Evolutionary conservation across 306 rosid species (phyloP).

Genomic region (Hippophae rhamnoides): DNA sequence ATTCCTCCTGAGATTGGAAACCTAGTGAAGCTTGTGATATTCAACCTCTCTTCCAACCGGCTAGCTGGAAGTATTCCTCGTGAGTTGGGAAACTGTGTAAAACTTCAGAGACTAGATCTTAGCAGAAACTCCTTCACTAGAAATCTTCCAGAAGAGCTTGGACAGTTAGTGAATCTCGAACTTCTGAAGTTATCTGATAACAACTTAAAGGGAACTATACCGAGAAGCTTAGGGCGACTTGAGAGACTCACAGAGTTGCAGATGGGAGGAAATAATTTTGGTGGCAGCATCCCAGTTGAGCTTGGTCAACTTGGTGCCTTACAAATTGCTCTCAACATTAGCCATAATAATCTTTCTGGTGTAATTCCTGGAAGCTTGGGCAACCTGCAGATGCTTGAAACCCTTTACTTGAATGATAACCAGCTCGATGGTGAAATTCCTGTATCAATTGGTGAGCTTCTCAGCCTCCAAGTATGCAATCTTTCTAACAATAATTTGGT

Average conservation of each 20-base stretch:
- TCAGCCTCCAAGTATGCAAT: slow-evolving; percentile 57
- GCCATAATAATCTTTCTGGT: slow-evolving; percentile 61
- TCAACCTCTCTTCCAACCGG: slow-evolving; percentile 52
- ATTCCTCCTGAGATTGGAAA: slow-evolving; percentile 60
- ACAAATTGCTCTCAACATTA: slow-evolving; percentile 61
- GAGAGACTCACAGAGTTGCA: slow-evolving; percentile 49
- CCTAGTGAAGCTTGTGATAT: slow-evolving; percentile 42
- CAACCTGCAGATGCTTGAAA: slow-evolving; percentile 61
- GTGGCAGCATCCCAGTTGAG: slow-evolving; percentile 46
- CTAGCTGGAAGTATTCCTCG: slow-evolving; percentile 50
- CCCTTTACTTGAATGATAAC: slow-evolving; percentile 63
- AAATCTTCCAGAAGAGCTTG: slow-evolving; percentile 42
- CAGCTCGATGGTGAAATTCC: slow-evolving; percentile 69
- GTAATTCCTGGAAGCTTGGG: slow-evolving; percentile 58
- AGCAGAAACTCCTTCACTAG: slow-evolving; percentile 55
- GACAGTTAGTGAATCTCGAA: slow-evolving; percentile 66
- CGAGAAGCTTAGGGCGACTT: slow-evolving; percentile 46
- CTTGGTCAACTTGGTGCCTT: slow-evolving; percentile 48
- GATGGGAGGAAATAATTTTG: slow-evolving; percentile 62
- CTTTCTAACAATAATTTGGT: slow-evolving; percentile 65
- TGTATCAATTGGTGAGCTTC: slow-evolving; percentile 50
- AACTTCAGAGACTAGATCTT: slow-evolving; percentile 66
- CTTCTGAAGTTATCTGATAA: slow-evolving; percentile 63
- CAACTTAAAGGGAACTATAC: slow-evolving; percentile 44
- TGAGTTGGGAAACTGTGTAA: slow-evolving; percentile 55